Base-by-base conservation (phyloP, 2,329 filamentous ascomycete genomes). In the Corynespora cassiicola region DNA sequence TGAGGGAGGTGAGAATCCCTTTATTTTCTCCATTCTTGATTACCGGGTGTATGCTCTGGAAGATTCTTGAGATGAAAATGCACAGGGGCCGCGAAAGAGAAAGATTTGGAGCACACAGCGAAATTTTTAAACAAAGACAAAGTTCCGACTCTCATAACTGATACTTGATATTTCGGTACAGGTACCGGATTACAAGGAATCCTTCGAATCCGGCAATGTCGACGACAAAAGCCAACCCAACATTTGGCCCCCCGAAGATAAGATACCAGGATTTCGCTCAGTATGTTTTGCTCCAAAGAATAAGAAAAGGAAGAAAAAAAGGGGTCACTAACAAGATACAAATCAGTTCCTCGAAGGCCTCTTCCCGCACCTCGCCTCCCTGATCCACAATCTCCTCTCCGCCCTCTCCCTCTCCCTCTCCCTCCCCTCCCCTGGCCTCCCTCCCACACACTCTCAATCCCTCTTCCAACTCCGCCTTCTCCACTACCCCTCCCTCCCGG, bases 161-260 rank as follows among this genome's bases (percentile, higher is more conserved):
- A 18, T 2, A 5, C 7, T 3, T 15, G 15, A 19, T 16, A n/a
- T n/a, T n/a, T n/a, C n/a, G n/a, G n/a, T 3, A n/a, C 27, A 47
- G 26, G 41, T 50, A 7, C 61, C 62, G 0, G 65, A 68, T 35
- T 50, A 46, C 45, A 68, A 69, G 43, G 65, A 68, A 40, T 59
- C 50, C 18, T 68, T 59, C 31, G 63, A 69, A 34, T 50, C 25
- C 33, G 64, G 65, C 7, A 67, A 67, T 37, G 14, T 39, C 4
- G 34, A 45, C 14, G 64, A 67, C 27, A 18, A 24, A 4, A 12
- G 41, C 2, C 64, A 67, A 36, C 64, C 65, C 7, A 75, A 74
- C 47, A 68, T 72, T 35, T 75, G 71, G 71, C 48, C 61, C 0
- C 63, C 68, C 0, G 68, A 71, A 6, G 49, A 60, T 4, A 47